These are phyloP conservation scores for Halophytophthora polymorphica DNA, from an alignment of 352 stramenopile species.

Conservation along the genomic window DNA sequence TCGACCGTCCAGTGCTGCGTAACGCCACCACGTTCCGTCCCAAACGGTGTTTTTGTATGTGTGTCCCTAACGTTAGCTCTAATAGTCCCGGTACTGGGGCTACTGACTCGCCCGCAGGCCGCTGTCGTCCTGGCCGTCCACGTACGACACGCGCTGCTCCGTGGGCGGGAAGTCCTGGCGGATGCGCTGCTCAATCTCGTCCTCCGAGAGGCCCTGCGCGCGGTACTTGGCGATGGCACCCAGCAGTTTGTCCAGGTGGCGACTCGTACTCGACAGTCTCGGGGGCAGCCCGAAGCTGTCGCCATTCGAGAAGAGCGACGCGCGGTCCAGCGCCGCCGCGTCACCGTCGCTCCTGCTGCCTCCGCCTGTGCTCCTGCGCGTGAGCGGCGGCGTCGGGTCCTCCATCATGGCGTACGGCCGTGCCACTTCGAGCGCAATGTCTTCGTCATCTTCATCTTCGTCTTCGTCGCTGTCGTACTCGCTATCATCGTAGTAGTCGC, in stretches of 20 bases:
- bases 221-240: constrained; percentile 65
- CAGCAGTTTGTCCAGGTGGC: constrained; percentile 57
- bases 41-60: no score
- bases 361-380: neutral
- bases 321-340: constrained; percentile 20
- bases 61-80: no score
- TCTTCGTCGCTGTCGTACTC: constrained; percentile 44
- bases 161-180: constrained; percentile 59
- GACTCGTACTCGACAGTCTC: constrained; percentile 54
- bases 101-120: no score
- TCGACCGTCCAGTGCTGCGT: no score
- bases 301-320: constrained; percentile 46
- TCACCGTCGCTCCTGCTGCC: constrained; percentile 22
- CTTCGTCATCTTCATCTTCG: constrained; percentile 56
- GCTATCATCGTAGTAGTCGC: constrained; percentile 40
- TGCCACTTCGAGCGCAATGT: constrained; percentile 75
- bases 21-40: no score
- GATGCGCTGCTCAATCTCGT: constrained; percentile 66
- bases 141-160: constrained; percentile 31
- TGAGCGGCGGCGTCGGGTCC: constrained; percentile 26
- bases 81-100: no score
- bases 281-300: constrained; percentile 57
- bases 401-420: constrained; percentile 38
- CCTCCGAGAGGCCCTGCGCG: constrained; percentile 47
- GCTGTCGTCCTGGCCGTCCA: neutral